Percentiles rank a stretch among this genome's conserved stretches.
Conservation (phyloP, 352 stramenopile species). For the Saprolegnia parasitica region DNA sequence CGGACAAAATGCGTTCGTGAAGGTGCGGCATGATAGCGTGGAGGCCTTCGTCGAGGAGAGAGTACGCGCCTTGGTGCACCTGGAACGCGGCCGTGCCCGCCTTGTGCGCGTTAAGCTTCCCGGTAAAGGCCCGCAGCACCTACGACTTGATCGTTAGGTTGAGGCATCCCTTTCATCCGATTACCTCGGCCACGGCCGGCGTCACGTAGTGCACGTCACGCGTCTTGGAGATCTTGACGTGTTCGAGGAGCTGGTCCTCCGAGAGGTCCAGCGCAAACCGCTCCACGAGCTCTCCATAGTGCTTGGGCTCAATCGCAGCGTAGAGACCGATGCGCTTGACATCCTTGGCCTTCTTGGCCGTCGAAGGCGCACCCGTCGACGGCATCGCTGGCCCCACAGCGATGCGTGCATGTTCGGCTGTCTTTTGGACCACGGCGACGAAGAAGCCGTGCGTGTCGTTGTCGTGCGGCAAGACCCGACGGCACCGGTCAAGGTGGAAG, state of each 20-base stretch:
- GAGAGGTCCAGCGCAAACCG: conserved; percentile 46
- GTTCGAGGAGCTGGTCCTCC: conserved; percentile 45
- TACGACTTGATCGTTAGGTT: not conserved
- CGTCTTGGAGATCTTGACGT: conserved; percentile 62
- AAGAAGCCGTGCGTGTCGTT: conserved; percentile 98
- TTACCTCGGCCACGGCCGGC: conserved; percentile 41
- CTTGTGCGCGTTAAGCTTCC: conserved; percentile 56
- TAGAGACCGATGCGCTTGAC: conserved; percentile 65
- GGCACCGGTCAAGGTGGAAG: conserved; percentile 87
- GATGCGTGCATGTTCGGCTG: conserved; percentile 33
- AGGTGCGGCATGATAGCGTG: conserved; percentile 52
- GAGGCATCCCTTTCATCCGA: not conserved
- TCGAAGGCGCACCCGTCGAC: not conserved
- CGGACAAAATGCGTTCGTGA: conserved; percentile 41
- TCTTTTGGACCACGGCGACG: conserved; percentile 90
- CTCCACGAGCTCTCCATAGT: conserved; percentile 37
- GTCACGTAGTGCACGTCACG: conserved; percentile 64
- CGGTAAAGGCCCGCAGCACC: conserved; percentile 36
- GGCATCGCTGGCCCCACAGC: conserved; percentile 40
- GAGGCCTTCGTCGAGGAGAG: conserved; percentile 64
- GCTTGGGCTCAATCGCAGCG: conserved; percentile 39
- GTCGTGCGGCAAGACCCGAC: conserved; percentile 95
- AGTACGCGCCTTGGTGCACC: conserved; percentile 35
- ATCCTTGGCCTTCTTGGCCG: conserved; percentile 45
- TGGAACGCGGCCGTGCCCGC: conserved; percentile 54